Percentiles rank a stretch among this genome's conserved stretches.
Evolutionary conservation across 2,329 filamentous ascomycete species (phyloP).

Genomic region (Penicillium sp.): DNA sequence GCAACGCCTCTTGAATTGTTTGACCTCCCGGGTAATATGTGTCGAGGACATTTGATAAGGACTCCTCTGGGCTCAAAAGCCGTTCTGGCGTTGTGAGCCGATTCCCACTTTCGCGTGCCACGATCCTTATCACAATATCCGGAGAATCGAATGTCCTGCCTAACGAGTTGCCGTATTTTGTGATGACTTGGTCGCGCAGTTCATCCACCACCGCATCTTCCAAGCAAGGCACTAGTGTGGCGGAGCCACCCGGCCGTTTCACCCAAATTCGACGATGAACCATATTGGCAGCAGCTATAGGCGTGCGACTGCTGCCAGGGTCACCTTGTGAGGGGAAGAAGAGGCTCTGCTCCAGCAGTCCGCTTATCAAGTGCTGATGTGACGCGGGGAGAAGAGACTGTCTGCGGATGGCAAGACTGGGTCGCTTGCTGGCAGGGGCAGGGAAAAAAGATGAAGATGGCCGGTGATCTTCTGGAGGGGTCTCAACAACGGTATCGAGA

Average conservation of each 20-base stretch:
- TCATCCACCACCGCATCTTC: conserved; percentile 94
- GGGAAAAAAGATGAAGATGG: conserved; percentile 13
- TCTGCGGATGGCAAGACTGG: conserved; percentile 35
- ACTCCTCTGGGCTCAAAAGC: conserved; percentile 79
- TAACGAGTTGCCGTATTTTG: conserved; percentile 91
- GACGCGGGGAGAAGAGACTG: conserved; percentile 43
- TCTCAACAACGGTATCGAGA: conserved; percentile 31
- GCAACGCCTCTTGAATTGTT: conserved; percentile 79
- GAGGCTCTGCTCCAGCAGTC: conserved; percentile 31
- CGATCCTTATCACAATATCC: conserved; percentile 78
- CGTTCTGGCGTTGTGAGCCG: conserved; percentile 59
- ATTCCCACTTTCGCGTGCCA: conserved; percentile 61
- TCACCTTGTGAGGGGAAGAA: conserved; percentile 23
- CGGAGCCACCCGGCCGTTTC: conserved; percentile 78
- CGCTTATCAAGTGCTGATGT: conserved; percentile 40
- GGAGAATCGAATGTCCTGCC: conserved; percentile 87
- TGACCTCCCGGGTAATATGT: conserved; percentile 84
- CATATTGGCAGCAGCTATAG: conserved; percentile 33
- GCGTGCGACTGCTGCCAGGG: conserved; percentile 16
- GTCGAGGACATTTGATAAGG: conserved; percentile 75
- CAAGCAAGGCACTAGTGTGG: conserved; percentile 80
- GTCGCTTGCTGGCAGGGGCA: conserved; percentile 29
- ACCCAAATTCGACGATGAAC: conserved; percentile 83
- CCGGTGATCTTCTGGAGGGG: conserved; percentile 11
- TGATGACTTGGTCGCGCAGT: conserved; percentile 85